These are phyloP conservation scores for Monosporozyma solicola DNA, from an alignment of 805 yeast species.

Conservation along the genomic window DNA sequence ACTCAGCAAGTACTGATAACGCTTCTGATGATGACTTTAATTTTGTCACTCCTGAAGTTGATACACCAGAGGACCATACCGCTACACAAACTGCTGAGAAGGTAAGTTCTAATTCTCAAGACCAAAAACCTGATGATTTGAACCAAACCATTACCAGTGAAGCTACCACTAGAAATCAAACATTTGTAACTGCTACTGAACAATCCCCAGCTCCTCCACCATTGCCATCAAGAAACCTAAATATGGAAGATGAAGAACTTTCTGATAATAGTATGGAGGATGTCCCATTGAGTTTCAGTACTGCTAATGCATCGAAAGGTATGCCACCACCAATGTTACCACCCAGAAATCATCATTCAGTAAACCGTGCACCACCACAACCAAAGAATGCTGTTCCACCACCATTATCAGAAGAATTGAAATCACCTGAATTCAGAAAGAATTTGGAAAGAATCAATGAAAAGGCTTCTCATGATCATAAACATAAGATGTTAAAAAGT, in stretches of 20 bases:
- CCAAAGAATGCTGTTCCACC: constrained; percentile 24
- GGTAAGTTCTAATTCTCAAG: background rate
- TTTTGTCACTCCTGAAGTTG: background rate
- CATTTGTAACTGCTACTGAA: background rate
- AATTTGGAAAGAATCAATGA: constrained; percentile 13
- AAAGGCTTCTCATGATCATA: background rate
- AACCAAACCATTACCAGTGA: background rate
- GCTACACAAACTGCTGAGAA: background rate
- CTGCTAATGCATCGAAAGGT: background rate
- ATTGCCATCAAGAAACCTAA: background rate
- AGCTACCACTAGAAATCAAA: background rate
- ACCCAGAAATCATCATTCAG: constrained; percentile 2
- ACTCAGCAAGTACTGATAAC: background rate
- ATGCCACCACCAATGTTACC: background rate
- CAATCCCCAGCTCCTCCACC: constrained; percentile 1
- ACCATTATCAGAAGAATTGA: constrained; percentile 23
- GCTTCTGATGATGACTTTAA: background rate
- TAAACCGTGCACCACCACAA: background rate
- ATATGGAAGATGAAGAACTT: background rate
- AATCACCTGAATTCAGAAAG: constrained; percentile 20
- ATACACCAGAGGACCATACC: background rate
- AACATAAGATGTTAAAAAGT: background rate
- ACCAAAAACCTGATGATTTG: background rate
- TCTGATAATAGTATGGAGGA: background rate
- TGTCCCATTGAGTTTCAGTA: background rate